Evolutionary conservation across 768 basidiomycete genomes (phyloP).

Genomic region (Mrakia gelida): DNA sequence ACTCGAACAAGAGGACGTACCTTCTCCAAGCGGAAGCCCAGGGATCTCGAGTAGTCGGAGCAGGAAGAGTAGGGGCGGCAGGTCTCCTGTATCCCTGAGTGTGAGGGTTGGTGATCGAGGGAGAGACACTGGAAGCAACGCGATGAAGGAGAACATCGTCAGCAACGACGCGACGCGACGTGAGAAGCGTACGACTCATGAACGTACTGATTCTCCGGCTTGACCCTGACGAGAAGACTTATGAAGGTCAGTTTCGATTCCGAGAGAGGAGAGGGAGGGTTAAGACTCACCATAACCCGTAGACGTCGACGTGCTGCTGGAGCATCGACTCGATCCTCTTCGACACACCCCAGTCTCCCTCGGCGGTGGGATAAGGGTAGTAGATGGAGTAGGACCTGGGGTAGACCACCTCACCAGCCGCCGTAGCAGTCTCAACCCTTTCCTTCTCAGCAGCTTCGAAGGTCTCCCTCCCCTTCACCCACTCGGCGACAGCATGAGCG

Average conservation of each 20-base stretch:
- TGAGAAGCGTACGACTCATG: not conserved
- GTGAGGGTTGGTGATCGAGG: not conserved
- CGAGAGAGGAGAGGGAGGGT: not conserved
- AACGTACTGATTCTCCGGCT: not conserved
- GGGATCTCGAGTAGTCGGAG: not conserved
- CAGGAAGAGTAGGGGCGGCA: not conserved
- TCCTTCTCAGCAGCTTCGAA: not conserved
- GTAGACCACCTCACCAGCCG: not conserved
- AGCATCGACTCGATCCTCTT: not conserved
- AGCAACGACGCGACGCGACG: not conserved
- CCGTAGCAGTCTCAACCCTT: not conserved
- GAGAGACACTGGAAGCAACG: not conserved
- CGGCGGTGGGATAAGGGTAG: not conserved
- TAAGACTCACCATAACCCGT: not conserved
- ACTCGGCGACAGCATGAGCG: not conserved
- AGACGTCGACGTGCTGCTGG: not conserved
- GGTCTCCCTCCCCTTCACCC: too few species aligned
- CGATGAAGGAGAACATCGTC: not conserved
- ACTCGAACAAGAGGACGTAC: too few species aligned
- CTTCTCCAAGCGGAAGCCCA: not conserved
- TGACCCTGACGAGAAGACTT: not conserved
- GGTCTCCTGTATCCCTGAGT: not conserved
- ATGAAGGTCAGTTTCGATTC: not conserved
- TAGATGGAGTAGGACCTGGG: not conserved
- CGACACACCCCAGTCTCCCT: not conserved